Percentiles rank a stretch among this genome's conserved stretches.
These are phyloP conservation scores for Gossypium turneri DNA, from an alignment of 345 rosid species.

Conservation along the genomic window DNA sequence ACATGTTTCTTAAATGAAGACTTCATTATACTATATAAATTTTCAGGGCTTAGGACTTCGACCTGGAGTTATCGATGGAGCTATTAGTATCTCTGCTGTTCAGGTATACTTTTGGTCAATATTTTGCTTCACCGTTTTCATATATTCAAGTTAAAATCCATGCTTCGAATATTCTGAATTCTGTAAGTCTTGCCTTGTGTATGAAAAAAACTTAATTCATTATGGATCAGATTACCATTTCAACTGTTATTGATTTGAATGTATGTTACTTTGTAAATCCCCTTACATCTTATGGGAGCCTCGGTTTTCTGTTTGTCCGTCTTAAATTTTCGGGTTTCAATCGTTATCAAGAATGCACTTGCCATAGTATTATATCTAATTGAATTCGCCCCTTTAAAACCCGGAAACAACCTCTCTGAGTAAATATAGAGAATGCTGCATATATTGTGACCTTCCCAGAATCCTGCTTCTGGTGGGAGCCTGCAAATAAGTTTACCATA, in stretches of 20 bases:
- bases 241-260: neutral
- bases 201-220: neutral
- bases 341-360: neutral
- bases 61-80: constrained; percentile 86
- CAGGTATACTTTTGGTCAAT: constrained; percentile 46
- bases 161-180: no score
- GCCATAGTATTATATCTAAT: neutral
- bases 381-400: neutral
- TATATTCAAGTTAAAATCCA: no score
- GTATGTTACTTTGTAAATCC: neutral
- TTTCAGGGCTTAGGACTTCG: constrained; percentile 84
- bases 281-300: neutral
- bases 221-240: neutral
- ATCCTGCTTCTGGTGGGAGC: no score
- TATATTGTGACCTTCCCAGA: no score
- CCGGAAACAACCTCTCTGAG: neutral
- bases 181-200: neutral
- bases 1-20: neutral
- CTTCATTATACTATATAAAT: neutral
- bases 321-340: neutral
- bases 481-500: neutral
- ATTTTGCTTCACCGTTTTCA: neutral
- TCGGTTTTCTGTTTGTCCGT: neutral
- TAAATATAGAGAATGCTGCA: no score
- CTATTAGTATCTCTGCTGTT: constrained; percentile 91